Conservation (phyloP, 2,329 filamentous ascomycete genomes). For the Fusarium praegraminearum region DNA sequence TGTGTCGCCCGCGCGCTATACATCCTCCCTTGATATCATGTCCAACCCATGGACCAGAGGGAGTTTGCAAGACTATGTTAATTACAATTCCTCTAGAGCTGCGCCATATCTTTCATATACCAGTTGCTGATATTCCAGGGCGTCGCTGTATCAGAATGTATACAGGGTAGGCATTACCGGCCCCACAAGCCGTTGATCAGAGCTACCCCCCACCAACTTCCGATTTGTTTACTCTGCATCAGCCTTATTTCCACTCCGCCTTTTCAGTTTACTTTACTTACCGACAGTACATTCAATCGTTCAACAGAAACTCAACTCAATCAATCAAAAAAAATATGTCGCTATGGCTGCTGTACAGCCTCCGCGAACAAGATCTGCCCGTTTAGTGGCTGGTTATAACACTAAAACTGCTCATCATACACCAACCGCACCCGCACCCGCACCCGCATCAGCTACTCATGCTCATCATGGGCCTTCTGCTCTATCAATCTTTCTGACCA, state of each 20-base stretch:
- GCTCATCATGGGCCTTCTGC: conserved; percentile 43
- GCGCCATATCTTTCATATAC: background rate
- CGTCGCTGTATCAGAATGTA: background rate
- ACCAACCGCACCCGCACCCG: background rate
- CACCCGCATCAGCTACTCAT: conserved; percentile 9
- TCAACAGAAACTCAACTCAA: background rate
- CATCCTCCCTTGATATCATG: background rate
- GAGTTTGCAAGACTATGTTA: background rate
- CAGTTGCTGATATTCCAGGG: background rate
- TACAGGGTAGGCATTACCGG: background rate
- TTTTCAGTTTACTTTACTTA: conserved; percentile 36
- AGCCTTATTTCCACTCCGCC: conserved; percentile 42
- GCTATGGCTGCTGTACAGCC: conserved; percentile 45
- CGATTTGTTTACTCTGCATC: conserved; percentile 41
- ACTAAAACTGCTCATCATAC: conserved; percentile 36
- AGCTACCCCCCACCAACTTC: conserved; percentile 14
- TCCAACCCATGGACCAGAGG: background rate
- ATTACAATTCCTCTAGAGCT: background rate
- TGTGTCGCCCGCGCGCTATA: background rate
- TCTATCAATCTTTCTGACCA: conserved; percentile 74
- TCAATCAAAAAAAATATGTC: conserved; percentile 36
- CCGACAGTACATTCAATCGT: conserved; percentile 2
- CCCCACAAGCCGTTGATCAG: background rate
- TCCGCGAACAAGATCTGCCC: conserved; percentile 46
- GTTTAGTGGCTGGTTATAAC: conserved; percentile 45